Conservation (phyloP, 805 yeast genomes). For the Starmera amethionina region DNA sequence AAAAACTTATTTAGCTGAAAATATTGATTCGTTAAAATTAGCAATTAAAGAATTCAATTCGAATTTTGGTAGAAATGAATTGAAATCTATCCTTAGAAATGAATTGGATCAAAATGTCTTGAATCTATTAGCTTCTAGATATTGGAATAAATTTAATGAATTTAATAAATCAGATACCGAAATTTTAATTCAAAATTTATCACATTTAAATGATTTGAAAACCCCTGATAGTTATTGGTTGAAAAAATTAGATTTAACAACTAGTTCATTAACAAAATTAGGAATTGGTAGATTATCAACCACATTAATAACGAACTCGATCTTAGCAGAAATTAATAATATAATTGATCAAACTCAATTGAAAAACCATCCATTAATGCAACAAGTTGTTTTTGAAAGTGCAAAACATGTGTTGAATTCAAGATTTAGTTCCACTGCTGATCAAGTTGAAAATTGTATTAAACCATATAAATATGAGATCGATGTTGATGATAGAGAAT, state of each 20-base stretch:
- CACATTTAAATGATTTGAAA: conserved; percentile 44
- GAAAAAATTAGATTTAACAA: conserved; percentile 72
- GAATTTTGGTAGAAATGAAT: conserved; percentile 72
- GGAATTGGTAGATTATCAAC: conserved; percentile 94
- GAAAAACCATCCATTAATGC: conserved; percentile 79
- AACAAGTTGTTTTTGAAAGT: conserved; percentile 73
- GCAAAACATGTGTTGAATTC: conserved; percentile 70
- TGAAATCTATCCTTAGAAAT: conserved; percentile 66
- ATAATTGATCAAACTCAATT: conserved; percentile 68
- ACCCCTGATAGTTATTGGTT: conserved; percentile 81
- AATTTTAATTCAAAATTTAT: conserved; percentile 31
- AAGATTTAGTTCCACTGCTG: conserved; percentile 86
- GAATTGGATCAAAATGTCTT: conserved; percentile 85
- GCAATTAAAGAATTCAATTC: conserved; percentile 82
- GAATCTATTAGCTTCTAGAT: conserved; percentile 79
- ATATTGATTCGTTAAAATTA: conserved; percentile 77
- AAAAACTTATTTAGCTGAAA: conserved; percentile 86
- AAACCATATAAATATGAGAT: conserved; percentile 97
- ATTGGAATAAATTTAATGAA: conserved; percentile 63
- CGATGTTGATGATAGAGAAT: conserved; percentile 91
- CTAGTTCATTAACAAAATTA: conserved; percentile 77
- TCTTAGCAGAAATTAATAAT: conserved; percentile 66
- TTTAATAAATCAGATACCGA: conserved; percentile 9
- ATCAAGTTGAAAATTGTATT: conserved; percentile 96
- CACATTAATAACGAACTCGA: conserved; percentile 67